phyloP scores from a whole-genome alignment of 176 grass and related monocot genomes.

The Hsuehochloa calcarea region DNA sequence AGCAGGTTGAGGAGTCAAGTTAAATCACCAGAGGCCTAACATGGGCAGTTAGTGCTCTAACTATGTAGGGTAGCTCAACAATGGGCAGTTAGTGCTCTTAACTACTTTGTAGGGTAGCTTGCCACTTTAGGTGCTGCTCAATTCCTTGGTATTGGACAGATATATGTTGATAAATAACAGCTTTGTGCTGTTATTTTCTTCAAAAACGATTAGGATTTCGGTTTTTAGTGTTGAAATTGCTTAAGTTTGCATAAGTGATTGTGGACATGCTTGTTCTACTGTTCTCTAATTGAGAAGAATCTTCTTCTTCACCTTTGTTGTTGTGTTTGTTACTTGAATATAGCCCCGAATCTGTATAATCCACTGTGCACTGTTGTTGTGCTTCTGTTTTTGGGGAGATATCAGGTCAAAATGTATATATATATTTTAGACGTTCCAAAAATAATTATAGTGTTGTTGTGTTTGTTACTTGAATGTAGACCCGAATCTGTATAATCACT shows the following conservation, averaged over 20 bases:
- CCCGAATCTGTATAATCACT: neutral
- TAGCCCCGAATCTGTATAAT: neutral
- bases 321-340: neutral
- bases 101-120: constrained; percentile 30
- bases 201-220: neutral
- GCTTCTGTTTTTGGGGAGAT: too few species aligned
- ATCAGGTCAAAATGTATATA: too few species aligned
- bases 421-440: too few species aligned
- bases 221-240: neutral
- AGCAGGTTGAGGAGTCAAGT: constrained; percentile 62
- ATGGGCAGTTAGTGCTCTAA: neutral
- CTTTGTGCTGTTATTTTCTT: constrained; percentile 49
- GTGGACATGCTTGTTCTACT: constrained; percentile 16
- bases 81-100: neutral
- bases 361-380: neutral
- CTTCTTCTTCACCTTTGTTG: neutral
- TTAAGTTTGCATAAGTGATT: constrained; percentile 16
- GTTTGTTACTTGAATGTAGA: neutral
- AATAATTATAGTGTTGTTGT: neutral
- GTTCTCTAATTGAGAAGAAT: constrained; percentile 5
- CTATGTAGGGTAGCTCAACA: neutral
- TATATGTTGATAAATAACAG: constrained; percentile 37
- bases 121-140: constrained; percentile 6
- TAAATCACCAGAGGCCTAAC: constrained; percentile 45
- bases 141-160: neutral